These are phyloP conservation scores for Bryum argenteum DNA, from an alignment of 225 moss, liverwort and hornwort genomes.

Conservation along the genomic window DNA sequence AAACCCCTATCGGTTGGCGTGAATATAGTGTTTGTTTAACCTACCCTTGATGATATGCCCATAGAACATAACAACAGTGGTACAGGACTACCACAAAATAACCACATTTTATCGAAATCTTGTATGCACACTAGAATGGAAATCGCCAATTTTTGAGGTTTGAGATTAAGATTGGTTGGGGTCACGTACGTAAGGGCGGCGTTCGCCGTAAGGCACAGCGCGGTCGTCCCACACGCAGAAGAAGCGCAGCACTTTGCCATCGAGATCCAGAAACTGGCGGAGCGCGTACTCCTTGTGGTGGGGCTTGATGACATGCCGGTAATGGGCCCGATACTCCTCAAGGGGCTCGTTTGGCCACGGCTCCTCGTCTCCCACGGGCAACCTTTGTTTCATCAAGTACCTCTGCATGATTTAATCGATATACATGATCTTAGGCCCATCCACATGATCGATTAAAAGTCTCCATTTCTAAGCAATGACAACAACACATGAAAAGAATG, in stretches of 20 bases:
- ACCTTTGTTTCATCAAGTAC: slow-evolving; percentile 79
- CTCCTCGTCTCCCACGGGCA: slow-evolving; percentile 83
- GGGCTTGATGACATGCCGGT: slow-evolving; percentile 53
- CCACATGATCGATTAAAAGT: no score
- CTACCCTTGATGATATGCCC: no score
- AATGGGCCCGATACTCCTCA: slow-evolving; percentile 72
- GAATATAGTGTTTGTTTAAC: no score
- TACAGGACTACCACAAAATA: no score
- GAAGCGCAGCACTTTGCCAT: slow-evolving; percentile 88
- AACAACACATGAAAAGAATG: no score
- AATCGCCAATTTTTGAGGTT: no score
- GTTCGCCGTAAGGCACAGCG: slow-evolving; percentile 86
- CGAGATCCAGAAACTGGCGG: slow-evolving; percentile 73
- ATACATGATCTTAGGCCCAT: not conserved
- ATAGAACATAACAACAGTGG: no score
- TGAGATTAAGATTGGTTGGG: not conserved
- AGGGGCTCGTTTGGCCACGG: slow-evolving; percentile 80
- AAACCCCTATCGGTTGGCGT: no score
- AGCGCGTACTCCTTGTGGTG: slow-evolving; percentile 74
- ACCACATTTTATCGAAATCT: no score
- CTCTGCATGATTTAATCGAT: slow-evolving; percentile 46
- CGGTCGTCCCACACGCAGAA: slow-evolving; percentile 95
- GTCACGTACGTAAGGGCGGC: slow-evolving; percentile 72
- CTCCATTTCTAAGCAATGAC: no score
- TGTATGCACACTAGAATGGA: no score